Conservation (phyloP, 768 basidiomycete species). For the Russula sp. region DNA sequence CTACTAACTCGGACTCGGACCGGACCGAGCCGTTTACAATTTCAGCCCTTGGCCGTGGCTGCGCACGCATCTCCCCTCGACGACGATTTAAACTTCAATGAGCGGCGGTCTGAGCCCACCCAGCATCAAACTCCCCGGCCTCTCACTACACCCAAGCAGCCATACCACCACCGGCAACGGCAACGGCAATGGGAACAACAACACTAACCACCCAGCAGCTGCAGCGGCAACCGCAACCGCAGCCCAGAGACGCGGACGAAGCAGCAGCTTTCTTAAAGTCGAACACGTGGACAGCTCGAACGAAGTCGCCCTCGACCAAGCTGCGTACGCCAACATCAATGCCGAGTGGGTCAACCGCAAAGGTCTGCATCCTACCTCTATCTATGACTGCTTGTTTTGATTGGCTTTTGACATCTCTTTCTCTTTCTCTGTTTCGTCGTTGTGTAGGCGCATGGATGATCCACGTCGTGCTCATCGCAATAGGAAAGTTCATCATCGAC, state of each 20-base stretch:
- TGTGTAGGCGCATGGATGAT: constrained; percentile 91
- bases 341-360: constrained; percentile 93
- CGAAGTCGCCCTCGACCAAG: constrained; percentile 74
- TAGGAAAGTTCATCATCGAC: constrained; percentile 90
- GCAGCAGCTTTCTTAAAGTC: constrained; percentile 75
- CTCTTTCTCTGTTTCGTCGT: not conserved
- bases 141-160: constrained; percentile 1
- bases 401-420: not conserved
- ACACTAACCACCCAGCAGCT: too few relatives aligned
- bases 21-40: too few relatives aligned
- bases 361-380: constrained; percentile 39
- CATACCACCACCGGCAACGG: too few relatives aligned
- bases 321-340: constrained; percentile 77
- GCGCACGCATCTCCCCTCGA: too few relatives aligned
- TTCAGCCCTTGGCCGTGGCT: too few relatives aligned
- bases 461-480: constrained; percentile 85
- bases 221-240: not conserved
- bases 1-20: too few relatives aligned
- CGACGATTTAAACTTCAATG: not conserved
- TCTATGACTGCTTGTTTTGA: not conserved
- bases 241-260: constrained; percentile 40
- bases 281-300: constrained; percentile 69
- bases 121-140: constrained; percentile 13
- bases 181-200: too few relatives aligned
- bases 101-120: constrained; percentile 10